These are phyloP conservation scores for Malus orientalis DNA, from an alignment of 306 rosid species.

Conservation along the genomic window DNA sequence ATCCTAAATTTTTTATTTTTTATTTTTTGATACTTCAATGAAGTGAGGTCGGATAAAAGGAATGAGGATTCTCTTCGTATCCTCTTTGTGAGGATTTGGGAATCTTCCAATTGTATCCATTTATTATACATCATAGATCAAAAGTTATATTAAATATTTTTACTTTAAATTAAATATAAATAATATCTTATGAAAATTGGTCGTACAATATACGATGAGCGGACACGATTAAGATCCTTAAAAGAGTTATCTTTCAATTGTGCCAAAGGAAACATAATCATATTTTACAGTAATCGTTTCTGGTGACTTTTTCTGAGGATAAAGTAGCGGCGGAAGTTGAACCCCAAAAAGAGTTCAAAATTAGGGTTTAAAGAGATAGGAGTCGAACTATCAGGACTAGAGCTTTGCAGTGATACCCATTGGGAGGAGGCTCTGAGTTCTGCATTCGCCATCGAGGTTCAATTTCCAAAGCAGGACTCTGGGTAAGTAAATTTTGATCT, in stretches of 20 bases:
- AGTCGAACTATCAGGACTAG: neutral
- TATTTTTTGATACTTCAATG: too few relatives aligned
- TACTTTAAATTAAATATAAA: too few relatives aligned
- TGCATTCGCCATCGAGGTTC: neutral
- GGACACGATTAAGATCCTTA: too few relatives aligned
- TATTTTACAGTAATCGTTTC: too few relatives aligned
- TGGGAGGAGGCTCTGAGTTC: neutral
- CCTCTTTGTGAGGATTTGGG: rapidly evolving
- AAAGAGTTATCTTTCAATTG: too few relatives aligned
- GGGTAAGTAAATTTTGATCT: neutral
- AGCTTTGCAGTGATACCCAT: neutral
- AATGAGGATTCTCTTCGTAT: too few relatives aligned
- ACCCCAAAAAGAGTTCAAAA: neutral
- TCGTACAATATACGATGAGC: rapidly evolving
- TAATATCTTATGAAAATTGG: too few relatives aligned
- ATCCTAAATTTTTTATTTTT: too few relatives aligned
- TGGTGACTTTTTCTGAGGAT: neutral
- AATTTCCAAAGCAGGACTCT: neutral
- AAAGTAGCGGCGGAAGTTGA: neutral
- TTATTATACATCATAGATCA: too few relatives aligned
- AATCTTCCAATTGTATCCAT: rapidly evolving
- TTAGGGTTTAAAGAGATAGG: neutral
- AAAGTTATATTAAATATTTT: too few relatives aligned
- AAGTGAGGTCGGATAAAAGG: too few relatives aligned
- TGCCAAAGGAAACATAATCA: too few relatives aligned